A percentile compares a stretch with the other conserved stretches of the same genome.
Conservation (phyloP, 2,329 filamentous ascomycete species). For the Aspergillus chevalieri region DNA sequence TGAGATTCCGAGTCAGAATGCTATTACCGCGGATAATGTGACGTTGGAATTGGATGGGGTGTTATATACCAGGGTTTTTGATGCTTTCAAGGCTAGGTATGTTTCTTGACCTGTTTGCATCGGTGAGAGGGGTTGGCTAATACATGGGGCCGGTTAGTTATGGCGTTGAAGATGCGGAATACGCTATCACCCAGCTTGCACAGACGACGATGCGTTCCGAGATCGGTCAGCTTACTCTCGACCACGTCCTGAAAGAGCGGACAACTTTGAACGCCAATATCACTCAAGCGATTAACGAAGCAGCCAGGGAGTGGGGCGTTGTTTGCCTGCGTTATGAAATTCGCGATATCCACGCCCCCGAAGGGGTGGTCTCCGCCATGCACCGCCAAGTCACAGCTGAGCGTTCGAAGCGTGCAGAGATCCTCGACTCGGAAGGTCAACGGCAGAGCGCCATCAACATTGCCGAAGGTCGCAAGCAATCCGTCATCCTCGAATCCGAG, state of each 20-base stretch:
- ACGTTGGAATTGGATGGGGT: conserved; percentile 94
- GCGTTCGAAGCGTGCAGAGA: conserved; percentile 94
- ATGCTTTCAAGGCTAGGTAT: conserved; percentile 94
- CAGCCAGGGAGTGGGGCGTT: conserved; percentile 93
- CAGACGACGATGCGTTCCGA: conserved; percentile 99
- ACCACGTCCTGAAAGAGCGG: conserved; percentile 96
- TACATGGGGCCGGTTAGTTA: conserved; percentile 55
- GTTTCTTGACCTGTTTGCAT: conserved; percentile 17
- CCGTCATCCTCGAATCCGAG: conserved; percentile 94
- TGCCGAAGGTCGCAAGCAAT: conserved; percentile 92
- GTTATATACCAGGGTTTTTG: conserved; percentile 90
- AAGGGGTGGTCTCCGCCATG: conserved; percentile 92
- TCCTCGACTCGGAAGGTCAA: conserved; percentile 94
- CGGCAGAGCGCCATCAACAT: conserved; percentile 98
- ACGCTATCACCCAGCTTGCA: conserved; percentile 94
- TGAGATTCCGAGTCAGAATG: conserved; percentile 95
- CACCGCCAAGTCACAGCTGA: conserved; percentile 96
- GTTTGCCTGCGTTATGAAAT: conserved; percentile 97
- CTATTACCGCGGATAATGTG: conserved; percentile 97
- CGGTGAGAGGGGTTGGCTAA: neutral
- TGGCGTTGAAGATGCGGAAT: conserved; percentile 96
- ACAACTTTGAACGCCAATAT: conserved; percentile 96
- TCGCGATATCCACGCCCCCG: conserved; percentile 92
- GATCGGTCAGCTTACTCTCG: conserved; percentile 91
- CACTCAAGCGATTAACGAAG: conserved; percentile 97